Percentiles rank a stretch among this genome's conserved stretches.
These are phyloP conservation scores for Suillus variegatus DNA, from an alignment of 768 basidiomycete genomes.

Conservation along the genomic window DNA sequence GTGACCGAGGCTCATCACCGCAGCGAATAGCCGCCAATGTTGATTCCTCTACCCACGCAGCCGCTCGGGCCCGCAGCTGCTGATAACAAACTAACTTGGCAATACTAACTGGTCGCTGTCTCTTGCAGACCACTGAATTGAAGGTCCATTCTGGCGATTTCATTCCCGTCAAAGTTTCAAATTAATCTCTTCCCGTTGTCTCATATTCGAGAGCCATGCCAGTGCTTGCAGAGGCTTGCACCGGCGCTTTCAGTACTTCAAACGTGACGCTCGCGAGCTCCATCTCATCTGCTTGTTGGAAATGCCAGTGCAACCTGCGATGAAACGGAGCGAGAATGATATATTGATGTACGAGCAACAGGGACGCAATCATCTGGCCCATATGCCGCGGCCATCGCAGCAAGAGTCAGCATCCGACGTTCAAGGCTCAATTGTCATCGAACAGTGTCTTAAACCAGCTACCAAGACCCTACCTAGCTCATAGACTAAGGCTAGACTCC, in stretches of 20 bases:
- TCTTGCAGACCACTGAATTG: background rate
- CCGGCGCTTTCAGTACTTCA: background rate
- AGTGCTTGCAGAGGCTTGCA: background rate
- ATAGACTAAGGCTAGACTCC: background rate
- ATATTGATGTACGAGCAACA: background rate
- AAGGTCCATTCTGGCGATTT: background rate
- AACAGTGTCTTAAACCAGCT: background rate
- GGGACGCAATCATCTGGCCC: background rate
- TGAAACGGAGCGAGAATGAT: background rate
- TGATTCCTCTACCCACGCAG: background rate
- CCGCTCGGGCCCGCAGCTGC: background rate
- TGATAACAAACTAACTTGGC: background rate
- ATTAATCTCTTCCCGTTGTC: background rate
- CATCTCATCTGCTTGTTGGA: background rate
- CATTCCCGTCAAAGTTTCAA: background rate
- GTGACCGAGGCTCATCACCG: background rate
- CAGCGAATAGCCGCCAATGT: background rate
- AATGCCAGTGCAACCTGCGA: background rate
- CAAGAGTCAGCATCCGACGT: background rate
- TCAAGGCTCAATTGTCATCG: background rate
- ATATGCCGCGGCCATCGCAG: background rate
- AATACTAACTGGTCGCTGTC: background rate
- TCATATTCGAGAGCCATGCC: background rate
- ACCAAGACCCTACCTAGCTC: background rate
- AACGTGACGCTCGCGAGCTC: background rate